These are phyloP conservation scores for Fereydounia khargensis DNA, from an alignment of 1,284 basidiomycete species.

Conservation along the genomic window DNA sequence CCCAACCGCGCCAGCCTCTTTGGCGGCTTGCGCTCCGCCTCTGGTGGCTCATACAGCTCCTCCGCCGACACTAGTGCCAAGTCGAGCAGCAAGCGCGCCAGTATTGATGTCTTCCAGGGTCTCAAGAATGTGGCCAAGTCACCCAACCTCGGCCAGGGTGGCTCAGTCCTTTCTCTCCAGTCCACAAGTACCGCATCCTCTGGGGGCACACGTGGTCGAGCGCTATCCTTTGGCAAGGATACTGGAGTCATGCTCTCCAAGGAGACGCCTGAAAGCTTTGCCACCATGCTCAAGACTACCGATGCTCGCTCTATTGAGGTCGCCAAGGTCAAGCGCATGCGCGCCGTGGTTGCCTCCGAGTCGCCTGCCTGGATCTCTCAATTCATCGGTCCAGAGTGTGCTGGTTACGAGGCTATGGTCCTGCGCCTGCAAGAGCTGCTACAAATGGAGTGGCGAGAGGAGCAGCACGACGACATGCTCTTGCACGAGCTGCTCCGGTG, in stretches of 20 bases:
- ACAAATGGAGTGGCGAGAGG: constrained; percentile 95
- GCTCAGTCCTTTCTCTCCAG: constrained; percentile 19
- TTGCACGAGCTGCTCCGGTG: constrained; percentile 88
- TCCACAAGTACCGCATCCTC: constrained; percentile 8
- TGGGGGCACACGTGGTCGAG: constrained; percentile 4
- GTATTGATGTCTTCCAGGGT: constrained; percentile 17
- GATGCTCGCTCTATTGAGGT: constrained; percentile 30
- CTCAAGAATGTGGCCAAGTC: constrained; percentile 4
- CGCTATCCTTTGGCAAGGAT: constrained; percentile 29
- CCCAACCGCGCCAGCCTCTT: constrained; percentile 27
- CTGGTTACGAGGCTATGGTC: constrained; percentile 81
- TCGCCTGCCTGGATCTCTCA: constrained; percentile 77
- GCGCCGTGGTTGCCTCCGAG: constrained; percentile 49
- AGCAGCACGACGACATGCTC: constrained; percentile 94
- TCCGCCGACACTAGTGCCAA: constrained; percentile 4
- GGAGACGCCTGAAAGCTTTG: constrained; percentile 36
- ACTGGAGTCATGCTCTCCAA: constrained; percentile 12
- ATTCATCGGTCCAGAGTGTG: constrained; percentile 69
- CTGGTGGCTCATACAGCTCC: constrained; percentile 11
- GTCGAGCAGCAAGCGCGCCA: constrained; percentile 7
- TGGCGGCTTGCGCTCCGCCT: constrained; percentile 15
- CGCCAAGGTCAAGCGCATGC: constrained; percentile 35
- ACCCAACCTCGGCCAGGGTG: constrained; percentile 26
- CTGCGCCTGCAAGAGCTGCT: constrained; percentile 86
- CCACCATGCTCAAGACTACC: constrained; percentile 36